Percentiles rank a stretch among this genome's conserved stretches.
Evolutionary conservation across 108 stramenopile species (phyloP).

Genomic region (Seminavis robusta): DNA sequence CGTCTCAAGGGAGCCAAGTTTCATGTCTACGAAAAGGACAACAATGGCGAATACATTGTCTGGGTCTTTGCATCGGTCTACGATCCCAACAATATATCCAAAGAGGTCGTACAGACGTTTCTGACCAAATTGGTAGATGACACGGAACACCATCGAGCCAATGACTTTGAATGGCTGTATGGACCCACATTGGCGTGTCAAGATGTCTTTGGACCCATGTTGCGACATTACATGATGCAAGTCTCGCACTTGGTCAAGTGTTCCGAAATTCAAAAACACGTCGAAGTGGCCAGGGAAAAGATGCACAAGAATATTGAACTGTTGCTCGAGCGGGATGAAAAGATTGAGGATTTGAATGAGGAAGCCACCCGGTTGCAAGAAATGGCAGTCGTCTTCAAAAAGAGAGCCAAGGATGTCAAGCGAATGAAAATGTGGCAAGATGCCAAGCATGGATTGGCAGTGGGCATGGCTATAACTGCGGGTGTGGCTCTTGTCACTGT

Average conservation of each 20-base stretch:
- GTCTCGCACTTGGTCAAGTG: slow-evolving; percentile 41
- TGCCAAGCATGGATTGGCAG: slow-evolving; percentile 65
- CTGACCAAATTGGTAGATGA: slow-evolving; percentile 59
- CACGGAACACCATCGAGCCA: slow-evolving; percentile 44
- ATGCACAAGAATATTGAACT: slow-evolving; percentile 61
- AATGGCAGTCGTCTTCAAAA: slow-evolving; percentile 59
- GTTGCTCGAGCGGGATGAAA: slow-evolving; percentile 52
- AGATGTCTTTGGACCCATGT: slow-evolving; percentile 57
- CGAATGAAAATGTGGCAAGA: slow-evolving; percentile 61
- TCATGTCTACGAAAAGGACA: slow-evolving; percentile 46
- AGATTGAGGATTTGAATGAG: slow-evolving; percentile 41
- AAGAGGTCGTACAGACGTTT: slow-evolving; percentile 45
- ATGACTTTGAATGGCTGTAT: slow-evolving; percentile 37
- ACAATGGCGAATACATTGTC: slow-evolving; percentile 3
- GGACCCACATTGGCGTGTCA: slow-evolving; percentile 44
- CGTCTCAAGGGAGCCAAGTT: slow-evolving; percentile 60
- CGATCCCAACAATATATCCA: slow-evolving; percentile 12
- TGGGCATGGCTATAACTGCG: slow-evolving; percentile 66
- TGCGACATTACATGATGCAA: slow-evolving; percentile 66
- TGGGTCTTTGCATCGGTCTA: not conserved
- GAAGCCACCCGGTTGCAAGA: slow-evolving; percentile 29
- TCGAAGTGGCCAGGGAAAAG: slow-evolving; percentile 48
- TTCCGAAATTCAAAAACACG: slow-evolving; percentile 38
- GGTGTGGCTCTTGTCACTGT: slow-evolving; percentile 51
- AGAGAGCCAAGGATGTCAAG: slow-evolving; percentile 42